phyloP scores from a whole-genome alignment of 2,329 filamentous ascomycete genomes.

The Fusarium brachygibbosum region DNA sequence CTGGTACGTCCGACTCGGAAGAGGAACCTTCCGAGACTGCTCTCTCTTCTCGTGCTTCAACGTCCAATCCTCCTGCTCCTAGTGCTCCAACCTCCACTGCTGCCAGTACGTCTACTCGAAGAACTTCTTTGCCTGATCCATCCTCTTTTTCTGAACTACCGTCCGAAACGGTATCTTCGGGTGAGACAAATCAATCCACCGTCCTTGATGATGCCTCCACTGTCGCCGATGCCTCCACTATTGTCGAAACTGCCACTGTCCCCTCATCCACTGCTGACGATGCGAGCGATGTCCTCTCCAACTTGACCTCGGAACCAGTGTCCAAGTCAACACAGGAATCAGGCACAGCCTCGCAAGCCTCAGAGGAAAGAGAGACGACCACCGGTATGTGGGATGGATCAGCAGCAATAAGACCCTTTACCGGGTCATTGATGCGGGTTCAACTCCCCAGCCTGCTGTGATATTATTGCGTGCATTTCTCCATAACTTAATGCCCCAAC shows the following conservation, averaged over 20 bases:
- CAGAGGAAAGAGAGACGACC: constrained; percentile 39
- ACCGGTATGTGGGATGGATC: constrained; percentile 52
- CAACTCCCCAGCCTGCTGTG: constrained; percentile 36
- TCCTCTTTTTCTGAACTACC: constrained; percentile 49
- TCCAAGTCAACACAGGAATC: constrained; percentile 24
- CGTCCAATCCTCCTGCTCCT: constrained; percentile 47
- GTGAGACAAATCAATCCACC: constrained; percentile 43
- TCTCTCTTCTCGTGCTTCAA: constrained; percentile 49
- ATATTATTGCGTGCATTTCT: constrained; percentile 33
- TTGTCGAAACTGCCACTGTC: constrained; percentile 26
- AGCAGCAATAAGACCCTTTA: constrained; percentile 20
- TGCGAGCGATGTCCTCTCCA: constrained; percentile 19
- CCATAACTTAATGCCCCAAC: constrained; percentile 9
- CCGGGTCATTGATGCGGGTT: constrained; percentile 28
- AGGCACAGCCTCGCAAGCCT: constrained; percentile 32
- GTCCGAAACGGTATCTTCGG: constrained; percentile 47
- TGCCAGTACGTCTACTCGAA: constrained; percentile 53
- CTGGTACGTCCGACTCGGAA: constrained; percentile 50
- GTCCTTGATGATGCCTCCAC: constrained; percentile 34
- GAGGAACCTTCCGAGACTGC: constrained; percentile 46
- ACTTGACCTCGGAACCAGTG: constrained; percentile 27
- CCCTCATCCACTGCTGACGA: constrained; percentile 21
- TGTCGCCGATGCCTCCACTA: constrained; percentile 34
- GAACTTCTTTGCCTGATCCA: constrained; percentile 48
- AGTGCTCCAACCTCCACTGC: constrained; percentile 46